Conservation (phyloP, 768 basidiomycete species). For the Auriscalpium orientale region DNA sequence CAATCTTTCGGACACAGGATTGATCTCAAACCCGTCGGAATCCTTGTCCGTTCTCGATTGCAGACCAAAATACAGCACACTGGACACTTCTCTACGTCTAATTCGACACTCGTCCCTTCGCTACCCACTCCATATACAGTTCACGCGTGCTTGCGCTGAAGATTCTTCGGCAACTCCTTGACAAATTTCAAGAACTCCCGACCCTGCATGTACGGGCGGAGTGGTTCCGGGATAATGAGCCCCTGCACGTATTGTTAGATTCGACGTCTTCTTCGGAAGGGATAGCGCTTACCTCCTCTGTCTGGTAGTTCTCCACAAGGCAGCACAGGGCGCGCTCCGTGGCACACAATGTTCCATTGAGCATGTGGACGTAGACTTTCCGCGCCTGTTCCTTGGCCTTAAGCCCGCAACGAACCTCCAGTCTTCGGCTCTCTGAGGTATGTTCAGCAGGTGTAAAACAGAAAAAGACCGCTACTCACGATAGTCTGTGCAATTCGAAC, state of each 20-base stretch:
- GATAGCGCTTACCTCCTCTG: constrained; percentile 58
- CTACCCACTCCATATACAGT: neutral
- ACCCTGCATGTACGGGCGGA: constrained; percentile 95
- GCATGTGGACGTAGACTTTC: constrained; percentile 97
- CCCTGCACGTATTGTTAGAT: constrained; percentile 46
- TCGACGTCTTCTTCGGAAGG: neutral
- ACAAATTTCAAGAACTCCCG: constrained; percentile 83
- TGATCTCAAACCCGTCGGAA: too few relatives aligned
- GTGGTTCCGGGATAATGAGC: constrained; percentile 79
- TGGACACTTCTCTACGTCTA: too few relatives aligned
- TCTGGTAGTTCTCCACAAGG: constrained; percentile 98
- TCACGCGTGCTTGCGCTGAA: constrained; percentile 64
- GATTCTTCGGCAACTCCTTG: constrained; percentile 69
- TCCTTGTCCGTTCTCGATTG: too few relatives aligned
- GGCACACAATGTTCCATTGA: constrained; percentile 96
- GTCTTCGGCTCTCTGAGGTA: constrained; percentile 72
- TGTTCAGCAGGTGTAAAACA: neutral
- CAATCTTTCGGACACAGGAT: too few relatives aligned
- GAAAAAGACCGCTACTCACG: constrained; percentile 48
- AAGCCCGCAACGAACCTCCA: constrained; percentile 91
- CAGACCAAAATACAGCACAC: too few relatives aligned
- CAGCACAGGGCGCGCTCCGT: constrained; percentile 96
- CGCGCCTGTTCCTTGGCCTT: constrained; percentile 85
- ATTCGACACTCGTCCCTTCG: too few relatives aligned
- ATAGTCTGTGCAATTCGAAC: constrained; percentile 98